Evolutionary conservation across 1,284 basidiomycete species (phyloP).

Genomic region (Ceratobasidium sp.): DNA sequence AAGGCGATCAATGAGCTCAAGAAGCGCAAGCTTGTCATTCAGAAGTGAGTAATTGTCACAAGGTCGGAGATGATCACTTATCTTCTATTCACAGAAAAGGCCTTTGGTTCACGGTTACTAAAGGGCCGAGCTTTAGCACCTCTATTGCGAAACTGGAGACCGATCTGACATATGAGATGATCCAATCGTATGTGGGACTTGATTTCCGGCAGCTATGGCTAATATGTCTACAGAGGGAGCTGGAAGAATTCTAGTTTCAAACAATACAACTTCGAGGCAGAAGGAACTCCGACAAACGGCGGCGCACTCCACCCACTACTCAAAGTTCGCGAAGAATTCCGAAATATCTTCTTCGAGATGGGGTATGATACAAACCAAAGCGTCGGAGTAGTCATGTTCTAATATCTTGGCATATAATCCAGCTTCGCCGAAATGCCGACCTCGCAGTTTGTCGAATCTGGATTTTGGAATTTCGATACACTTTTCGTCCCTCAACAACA

Average conservation of each 20-base stretch:
- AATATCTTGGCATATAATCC: conserved; percentile 20
- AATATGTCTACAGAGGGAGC: conserved; percentile 66
- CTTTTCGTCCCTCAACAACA: conserved; percentile 99
- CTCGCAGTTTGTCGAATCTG: conserved; percentile 96
- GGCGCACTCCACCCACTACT: conserved; percentile 96
- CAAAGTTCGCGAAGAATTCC: conserved; percentile 98
- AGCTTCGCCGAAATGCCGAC: conserved; percentile 99
- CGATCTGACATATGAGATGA: conserved; percentile 96
- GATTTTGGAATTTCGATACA: conserved; percentile 99
- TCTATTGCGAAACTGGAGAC: conserved; percentile 98
- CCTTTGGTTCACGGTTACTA: conserved; percentile 92
- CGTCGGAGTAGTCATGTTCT: background rate
- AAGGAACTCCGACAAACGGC: conserved; percentile 88
- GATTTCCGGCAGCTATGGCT: background rate
- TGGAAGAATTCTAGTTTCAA: conserved; percentile 97
- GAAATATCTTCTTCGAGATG: conserved; percentile 99
- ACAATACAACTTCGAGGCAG: conserved; percentile 99
- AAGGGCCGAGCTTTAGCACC: conserved; percentile 91
- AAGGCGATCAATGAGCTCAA: conserved; percentile 87
- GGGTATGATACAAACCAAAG: conserved; percentile 71
- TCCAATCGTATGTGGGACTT: conserved; percentile 76
- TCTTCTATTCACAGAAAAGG: conserved; percentile 75
- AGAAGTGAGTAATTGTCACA: conserved; percentile 65
- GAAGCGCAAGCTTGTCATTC: conserved; percentile 89
- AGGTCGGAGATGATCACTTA: conserved; percentile 40